Evolutionary conservation across 441 rosid species (phyloP), one percentile per base, ranked within the genome.

Genomic region (Populus trichocarpa): DNA sequence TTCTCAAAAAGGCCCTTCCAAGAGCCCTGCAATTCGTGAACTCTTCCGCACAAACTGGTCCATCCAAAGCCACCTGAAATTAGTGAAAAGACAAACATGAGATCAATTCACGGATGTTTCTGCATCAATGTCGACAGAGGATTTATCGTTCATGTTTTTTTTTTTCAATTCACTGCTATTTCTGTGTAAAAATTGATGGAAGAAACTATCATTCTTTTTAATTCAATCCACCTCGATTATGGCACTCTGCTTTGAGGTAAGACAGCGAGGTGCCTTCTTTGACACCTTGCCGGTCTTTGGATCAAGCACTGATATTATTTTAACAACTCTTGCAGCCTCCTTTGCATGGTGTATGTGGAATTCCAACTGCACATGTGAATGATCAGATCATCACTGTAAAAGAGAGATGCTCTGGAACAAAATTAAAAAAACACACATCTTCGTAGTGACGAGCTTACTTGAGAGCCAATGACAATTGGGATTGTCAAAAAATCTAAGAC

Each of bases 391-490:
- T 35, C 32, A 59, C 36, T 71, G 40, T 14, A 71, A 64, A 64
- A 36, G 46, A 71, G 57, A 72, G 32, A 18, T 7, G 10, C 59
- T 65, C 23, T 64, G 5, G 40, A 50, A 67, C 20, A 36, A 35
- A 38, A 42, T 16, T 33, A 23, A 22, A 59, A 33, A 57, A 13
- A 42, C 40, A 14, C 42, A 30, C 20, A 20, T 32, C 20, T 5
- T n/a, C 14, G 30, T 42, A 68, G 4, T 18, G 32, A 9, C 2
- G 22, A 76, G 67, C 80, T 74, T 79, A 94, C 99, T 90, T 91
- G 97, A 80, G 99, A 89, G 67, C 99, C 99, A n/a, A 87, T 86
- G 53, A 97, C 78, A 87, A 97, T 90, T 14, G 98, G 99, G 66
- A 85, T 81, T 53, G 94, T 88, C 61, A 86, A 87, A 80, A 86